phyloP scores from a whole-genome alignment of 2,329 filamentous ascomycete species.

The Dactylellina haptotyla region DNA sequence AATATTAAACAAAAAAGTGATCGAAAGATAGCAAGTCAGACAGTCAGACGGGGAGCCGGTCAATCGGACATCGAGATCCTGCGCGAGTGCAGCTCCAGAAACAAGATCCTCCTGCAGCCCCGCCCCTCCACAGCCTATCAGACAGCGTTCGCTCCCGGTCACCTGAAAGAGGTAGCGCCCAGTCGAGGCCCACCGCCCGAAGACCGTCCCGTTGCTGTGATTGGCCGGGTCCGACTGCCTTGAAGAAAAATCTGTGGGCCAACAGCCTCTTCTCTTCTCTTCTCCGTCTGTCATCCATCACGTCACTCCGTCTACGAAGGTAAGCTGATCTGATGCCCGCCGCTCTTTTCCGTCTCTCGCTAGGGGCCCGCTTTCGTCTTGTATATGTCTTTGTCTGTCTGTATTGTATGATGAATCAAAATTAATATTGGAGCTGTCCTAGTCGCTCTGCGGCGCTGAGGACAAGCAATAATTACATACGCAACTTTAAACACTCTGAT shows the following conservation, averaged over 20 bases:
- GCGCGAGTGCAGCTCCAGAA: too few relatives aligned
- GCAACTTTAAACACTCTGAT: constrained; percentile 62
- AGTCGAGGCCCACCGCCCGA: neutral
- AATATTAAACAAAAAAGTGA: too few relatives aligned
- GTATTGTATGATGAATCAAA: constrained; percentile 67
- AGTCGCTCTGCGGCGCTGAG: constrained; percentile 66
- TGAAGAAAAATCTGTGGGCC: neutral
- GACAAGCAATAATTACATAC: constrained; percentile 71
- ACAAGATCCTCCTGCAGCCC: neutral
- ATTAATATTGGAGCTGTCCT: constrained; percentile 81
- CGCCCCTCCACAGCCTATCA: neutral
- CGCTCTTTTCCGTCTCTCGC: neutral
- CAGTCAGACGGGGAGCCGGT: too few relatives aligned
- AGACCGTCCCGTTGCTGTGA: neutral
- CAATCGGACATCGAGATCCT: too few relatives aligned
- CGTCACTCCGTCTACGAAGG: constrained; percentile 11
- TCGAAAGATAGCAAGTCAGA: too few relatives aligned
- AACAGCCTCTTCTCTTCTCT: neutral
- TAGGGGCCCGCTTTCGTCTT: too few relatives aligned
- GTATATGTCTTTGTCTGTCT: neutral
- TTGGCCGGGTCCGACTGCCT: constrained; percentile 1
- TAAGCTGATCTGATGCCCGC: neutral
- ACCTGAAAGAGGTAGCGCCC: neutral
- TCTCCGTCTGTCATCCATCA: constrained; percentile 9
- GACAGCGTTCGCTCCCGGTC: neutral